Evolutionary conservation across 441 rosid genomes (phyloP).

Genomic region (Theobroma grandiflorum): DNA sequence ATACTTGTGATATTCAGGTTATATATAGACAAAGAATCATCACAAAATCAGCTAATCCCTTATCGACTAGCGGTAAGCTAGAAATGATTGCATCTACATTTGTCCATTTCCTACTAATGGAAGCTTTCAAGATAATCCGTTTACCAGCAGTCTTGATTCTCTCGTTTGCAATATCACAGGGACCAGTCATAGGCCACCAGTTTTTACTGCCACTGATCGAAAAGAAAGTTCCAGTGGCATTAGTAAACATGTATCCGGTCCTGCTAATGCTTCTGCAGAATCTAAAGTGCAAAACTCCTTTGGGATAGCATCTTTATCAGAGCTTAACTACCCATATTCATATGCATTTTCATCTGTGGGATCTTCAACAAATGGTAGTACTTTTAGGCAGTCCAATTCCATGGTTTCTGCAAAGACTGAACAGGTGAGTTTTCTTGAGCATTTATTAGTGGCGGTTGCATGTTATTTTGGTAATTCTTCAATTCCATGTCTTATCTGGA

Average conservation of each 20-base stretch:
- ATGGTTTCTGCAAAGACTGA: slow-evolving; percentile 41
- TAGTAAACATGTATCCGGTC: slow-evolving; percentile 37
- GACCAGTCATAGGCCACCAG: slow-evolving; percentile 38
- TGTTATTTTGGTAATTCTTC: background rate
- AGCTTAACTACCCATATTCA: slow-evolving; percentile 40
- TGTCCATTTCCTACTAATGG: slow-evolving; percentile 7
- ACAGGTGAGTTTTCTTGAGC: slow-evolving; percentile 45
- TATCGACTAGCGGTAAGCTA: slow-evolving; percentile 45
- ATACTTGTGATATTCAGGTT: slow-evolving; percentile 57
- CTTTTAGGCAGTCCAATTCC: slow-evolving; percentile 34
- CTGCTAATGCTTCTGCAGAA: slow-evolving; percentile 43
- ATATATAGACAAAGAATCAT: slow-evolving; percentile 52
- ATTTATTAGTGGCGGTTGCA: background rate
- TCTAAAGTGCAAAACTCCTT: slow-evolving; percentile 38
- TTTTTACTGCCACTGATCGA: slow-evolving; percentile 40
- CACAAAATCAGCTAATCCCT: slow-evolving; percentile 51
- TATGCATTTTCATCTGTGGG: slow-evolving; percentile 39
- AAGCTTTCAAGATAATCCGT: slow-evolving; percentile 9
- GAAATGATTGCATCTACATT: background rate
- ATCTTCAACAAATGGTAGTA: slow-evolving; percentile 30
- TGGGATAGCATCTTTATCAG: slow-evolving; percentile 47
- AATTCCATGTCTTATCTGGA: slow-evolving; percentile 16
- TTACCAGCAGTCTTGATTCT: slow-evolving; percentile 15
- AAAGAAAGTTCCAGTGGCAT: slow-evolving; percentile 42
- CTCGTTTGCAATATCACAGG: slow-evolving; percentile 41